Conservation (phyloP, 805 yeast genomes). For the Wickerhamomyces chambardii region DNA sequence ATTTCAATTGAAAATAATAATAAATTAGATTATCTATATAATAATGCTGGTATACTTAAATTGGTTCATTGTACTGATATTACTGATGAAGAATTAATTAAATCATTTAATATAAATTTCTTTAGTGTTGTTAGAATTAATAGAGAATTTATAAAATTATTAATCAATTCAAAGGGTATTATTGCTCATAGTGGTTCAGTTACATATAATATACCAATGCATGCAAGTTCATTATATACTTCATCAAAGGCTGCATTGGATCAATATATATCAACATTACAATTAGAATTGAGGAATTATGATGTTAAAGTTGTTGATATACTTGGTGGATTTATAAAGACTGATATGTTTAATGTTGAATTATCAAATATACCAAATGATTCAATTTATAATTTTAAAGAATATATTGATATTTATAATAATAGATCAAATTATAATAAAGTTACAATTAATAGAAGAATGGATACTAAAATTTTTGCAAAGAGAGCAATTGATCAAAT, state of each 20-base stretch:
- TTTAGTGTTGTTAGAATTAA: constrained; percentile 30
- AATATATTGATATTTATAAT: constrained; percentile 7
- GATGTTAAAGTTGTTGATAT: constrained; percentile 32
- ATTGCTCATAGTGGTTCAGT: constrained; percentile 26
- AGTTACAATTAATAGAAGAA: not conserved
- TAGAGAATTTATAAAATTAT: constrained; percentile 23
- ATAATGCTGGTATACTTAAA: constrained; percentile 28
- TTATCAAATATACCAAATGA: constrained; percentile 5
- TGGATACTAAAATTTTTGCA: constrained; percentile 31
- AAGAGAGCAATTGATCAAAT: constrained; percentile 27
- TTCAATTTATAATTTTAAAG: constrained; percentile 13
- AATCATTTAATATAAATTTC: constrained; percentile 24
- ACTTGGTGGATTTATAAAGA: constrained; percentile 32
- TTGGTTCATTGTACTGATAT: constrained; percentile 24
- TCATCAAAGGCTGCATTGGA: constrained; percentile 35
- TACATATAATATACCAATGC: constrained; percentile 25
- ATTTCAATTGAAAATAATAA: constrained; percentile 18
- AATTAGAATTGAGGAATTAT: constrained; percentile 28
- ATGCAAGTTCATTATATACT: constrained; percentile 26
- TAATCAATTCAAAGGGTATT: constrained; percentile 28
- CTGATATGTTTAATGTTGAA: constrained; percentile 18
- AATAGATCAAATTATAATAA: not conserved
- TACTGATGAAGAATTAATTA: constrained; percentile 17
- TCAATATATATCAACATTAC: constrained; percentile 27
- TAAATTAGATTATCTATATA: constrained; percentile 27